Conservation (phyloP, 805 yeast species). For the Lachancea waltii region DNA sequence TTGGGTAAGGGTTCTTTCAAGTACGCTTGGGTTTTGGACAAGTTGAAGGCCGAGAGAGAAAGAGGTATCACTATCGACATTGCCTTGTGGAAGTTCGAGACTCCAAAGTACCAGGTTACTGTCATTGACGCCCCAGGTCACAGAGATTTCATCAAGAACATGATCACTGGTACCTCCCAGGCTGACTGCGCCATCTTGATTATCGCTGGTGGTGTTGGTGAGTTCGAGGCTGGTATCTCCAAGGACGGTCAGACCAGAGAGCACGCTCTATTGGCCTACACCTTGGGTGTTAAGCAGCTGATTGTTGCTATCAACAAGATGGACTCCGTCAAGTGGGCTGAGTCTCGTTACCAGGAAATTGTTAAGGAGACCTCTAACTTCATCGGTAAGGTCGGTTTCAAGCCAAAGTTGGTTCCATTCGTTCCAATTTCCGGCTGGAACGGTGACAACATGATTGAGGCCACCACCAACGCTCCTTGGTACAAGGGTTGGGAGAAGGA, state of each 20-base stretch:
- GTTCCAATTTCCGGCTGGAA: slow-evolving; percentile 90
- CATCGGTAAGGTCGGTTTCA: slow-evolving; percentile 81
- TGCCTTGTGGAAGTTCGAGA: slow-evolving; percentile 89
- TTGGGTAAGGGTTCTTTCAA: slow-evolving; percentile 96
- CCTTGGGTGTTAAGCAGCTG: slow-evolving; percentile 81
- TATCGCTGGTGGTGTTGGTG: slow-evolving; percentile 90
- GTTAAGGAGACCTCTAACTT: slow-evolving; percentile 70
- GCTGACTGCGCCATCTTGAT: slow-evolving; percentile 89
- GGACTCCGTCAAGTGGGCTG: slow-evolving; percentile 88
- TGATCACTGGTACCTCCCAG: slow-evolving; percentile 93
- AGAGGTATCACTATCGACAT: slow-evolving; percentile 96
- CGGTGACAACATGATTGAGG: slow-evolving; percentile 90
- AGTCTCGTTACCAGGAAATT: slow-evolving; percentile 74
- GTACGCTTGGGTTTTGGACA: slow-evolving; percentile 96
- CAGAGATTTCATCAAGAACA: slow-evolving; percentile 94
- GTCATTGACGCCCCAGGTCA: slow-evolving; percentile 95
- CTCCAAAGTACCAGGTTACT: slow-evolving; percentile 83
- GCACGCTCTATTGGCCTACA: slow-evolving; percentile 86
- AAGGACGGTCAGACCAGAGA: slow-evolving; percentile 94
- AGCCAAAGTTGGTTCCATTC: slow-evolving; percentile 76
- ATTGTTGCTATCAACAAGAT: slow-evolving; percentile 91
- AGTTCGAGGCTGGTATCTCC: slow-evolving; percentile 92
- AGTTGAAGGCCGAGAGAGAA: slow-evolving; percentile 92
- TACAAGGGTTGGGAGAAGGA: slow-evolving; percentile 81
- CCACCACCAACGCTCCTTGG: slow-evolving; percentile 79